phyloP scores from a whole-genome alignment of 306 rosid species.

The Gillenia trifoliata region DNA sequence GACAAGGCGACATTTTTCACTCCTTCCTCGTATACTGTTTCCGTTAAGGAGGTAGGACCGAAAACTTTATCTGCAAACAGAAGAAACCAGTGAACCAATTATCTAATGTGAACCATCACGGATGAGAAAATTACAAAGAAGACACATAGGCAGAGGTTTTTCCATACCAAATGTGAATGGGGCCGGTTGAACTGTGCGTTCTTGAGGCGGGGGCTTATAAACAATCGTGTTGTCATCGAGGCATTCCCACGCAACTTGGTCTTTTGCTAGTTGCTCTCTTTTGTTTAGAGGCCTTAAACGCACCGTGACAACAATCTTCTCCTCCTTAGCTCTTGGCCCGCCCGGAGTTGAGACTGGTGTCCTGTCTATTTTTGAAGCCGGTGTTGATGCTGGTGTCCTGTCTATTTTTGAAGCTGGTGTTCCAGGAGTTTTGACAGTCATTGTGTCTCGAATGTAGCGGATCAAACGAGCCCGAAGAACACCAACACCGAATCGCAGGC shows the following conservation, averaged over 20 bases:
- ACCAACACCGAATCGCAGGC: not conserved
- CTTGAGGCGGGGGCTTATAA: constrained; percentile 56
- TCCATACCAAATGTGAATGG: constrained; percentile 81
- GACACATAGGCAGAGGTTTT: not conserved
- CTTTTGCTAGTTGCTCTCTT: constrained; percentile 84
- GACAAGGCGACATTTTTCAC: constrained; percentile 92
- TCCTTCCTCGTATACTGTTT: constrained; percentile 90
- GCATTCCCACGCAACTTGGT: constrained; percentile 98
- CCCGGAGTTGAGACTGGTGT: constrained; percentile 87
- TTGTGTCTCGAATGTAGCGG: constrained; percentile 19
- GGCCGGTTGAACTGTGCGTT: constrained; percentile 62
- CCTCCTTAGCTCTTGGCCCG: constrained; percentile 66
- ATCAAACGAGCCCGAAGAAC: not conserved
- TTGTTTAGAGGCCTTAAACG: constrained; percentile 84
- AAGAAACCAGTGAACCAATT: constrained; percentile 12
- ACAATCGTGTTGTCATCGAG: constrained; percentile 65
- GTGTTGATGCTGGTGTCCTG: constrained; percentile 83
- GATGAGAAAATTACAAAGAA: not conserved
- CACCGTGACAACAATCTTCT: constrained; percentile 94
- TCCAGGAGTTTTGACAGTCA: constrained; percentile 87
- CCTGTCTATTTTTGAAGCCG: constrained; percentile 77
- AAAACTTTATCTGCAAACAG: constrained; percentile 80
- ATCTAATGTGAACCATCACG: not conserved
- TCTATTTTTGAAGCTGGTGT: constrained; percentile 81
- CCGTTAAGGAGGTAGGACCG: constrained; percentile 64